Percentiles rank a stretch among this genome's conserved stretches.
Evolutionary conservation across 2,329 filamentous ascomycete species (phyloP).

Genomic region (Penicillium frequentans): DNA sequence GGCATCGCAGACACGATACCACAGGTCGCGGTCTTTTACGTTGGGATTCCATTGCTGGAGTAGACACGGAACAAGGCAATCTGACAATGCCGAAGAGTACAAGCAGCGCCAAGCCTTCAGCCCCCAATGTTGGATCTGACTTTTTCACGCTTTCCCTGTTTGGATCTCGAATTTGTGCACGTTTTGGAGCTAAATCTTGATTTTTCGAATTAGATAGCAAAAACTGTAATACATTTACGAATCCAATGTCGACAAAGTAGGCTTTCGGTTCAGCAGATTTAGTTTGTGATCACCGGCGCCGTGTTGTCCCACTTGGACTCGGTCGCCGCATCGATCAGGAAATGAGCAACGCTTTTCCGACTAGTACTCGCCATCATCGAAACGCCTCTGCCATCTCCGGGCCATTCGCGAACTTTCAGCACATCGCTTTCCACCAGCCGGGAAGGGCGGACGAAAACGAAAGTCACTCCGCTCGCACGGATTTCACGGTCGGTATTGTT

Average conservation of each 20-base stretch:
- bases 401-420: slow-evolving; percentile 40
- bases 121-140: background rate
- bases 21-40: slow-evolving; percentile 25
- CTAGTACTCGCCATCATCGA: slow-evolving; percentile 41
- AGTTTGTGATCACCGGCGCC: slow-evolving; percentile 51
- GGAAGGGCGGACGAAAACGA: slow-evolving; percentile 48
- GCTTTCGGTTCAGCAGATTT: background rate
- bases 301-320: slow-evolving; percentile 43
- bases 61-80: background rate
- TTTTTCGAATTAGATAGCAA: background rate
- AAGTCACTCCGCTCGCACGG: slow-evolving; percentile 36
- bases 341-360: slow-evolving; percentile 46
- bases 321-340: slow-evolving; percentile 48
- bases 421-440: slow-evolving; percentile 45
- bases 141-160: no score
- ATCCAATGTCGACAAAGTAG: background rate
- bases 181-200: background rate
- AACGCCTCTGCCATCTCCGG: slow-evolving; percentile 45
- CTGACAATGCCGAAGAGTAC: background rate
- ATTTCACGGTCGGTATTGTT: slow-evolving; percentile 47
- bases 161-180: background rate
- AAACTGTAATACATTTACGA: no score
- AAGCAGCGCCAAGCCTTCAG: background rate
- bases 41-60: slow-evolving; percentile 5
- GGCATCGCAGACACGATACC: slow-evolving; percentile 25